Percentiles rank a stretch among this genome's conserved stretches.
Evolutionary conservation across 306 rosid genomes (phyloP).

Genomic region (Ammopiptanthus mongolicus): DNA sequence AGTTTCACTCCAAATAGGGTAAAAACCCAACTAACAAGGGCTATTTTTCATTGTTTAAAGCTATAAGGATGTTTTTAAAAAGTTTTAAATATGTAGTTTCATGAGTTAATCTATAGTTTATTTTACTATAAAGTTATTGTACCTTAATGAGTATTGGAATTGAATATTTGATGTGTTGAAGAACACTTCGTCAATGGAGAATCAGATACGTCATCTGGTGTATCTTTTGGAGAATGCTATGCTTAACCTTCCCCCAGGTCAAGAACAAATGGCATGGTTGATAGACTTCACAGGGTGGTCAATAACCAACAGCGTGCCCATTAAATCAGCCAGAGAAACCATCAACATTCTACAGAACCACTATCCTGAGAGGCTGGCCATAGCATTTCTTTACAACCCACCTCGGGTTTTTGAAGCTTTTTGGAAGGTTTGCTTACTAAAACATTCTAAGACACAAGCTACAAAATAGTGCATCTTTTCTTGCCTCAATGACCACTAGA

Average conservation of each 20-base stretch:
- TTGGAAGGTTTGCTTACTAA: constrained; percentile 35
- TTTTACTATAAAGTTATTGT: background rate
- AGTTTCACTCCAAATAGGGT: background rate
- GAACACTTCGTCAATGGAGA: constrained; percentile 73
- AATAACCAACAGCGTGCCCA: constrained; percentile 34
- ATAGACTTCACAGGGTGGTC: constrained; percentile 51
- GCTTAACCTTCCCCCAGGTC: constrained; percentile 43
- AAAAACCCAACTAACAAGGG: no score
- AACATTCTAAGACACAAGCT: background rate
- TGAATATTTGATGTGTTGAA: constrained; percentile 36
- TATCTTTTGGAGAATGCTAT: constrained; percentile 76
- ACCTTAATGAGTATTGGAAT: background rate
- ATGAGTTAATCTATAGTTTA: background rate
- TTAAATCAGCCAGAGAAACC: constrained; percentile 36
- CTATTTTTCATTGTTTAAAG: no score
- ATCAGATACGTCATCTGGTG: constrained; percentile 71
- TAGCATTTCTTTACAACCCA: constrained; percentile 48
- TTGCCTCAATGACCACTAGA: background rate
- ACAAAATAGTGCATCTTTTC: background rate
- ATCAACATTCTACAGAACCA: constrained; percentile 34
- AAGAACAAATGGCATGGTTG: constrained; percentile 75
- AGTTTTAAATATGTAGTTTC: no score
- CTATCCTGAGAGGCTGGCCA: constrained; percentile 47
- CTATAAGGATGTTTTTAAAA: no score
- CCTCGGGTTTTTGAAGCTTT: constrained; percentile 48